Evolutionary conservation across 225 moss, liverwort and hornwort genomes (phyloP).

Genomic region (Climacium dendroides): DNA sequence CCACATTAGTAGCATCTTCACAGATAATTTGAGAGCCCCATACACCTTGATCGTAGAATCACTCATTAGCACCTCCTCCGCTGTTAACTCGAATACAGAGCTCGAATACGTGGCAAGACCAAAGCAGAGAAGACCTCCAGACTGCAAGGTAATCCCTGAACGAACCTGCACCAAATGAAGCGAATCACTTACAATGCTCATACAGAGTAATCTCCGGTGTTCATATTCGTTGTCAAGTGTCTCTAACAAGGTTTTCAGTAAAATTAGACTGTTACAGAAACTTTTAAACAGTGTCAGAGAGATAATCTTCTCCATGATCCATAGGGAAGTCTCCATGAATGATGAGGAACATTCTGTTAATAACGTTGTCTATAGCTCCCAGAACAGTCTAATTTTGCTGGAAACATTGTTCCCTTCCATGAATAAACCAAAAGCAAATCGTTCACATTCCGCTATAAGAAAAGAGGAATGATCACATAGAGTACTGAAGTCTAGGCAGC

Average conservation of each 20-base stretch:
- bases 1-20: slow-evolving; percentile 88
- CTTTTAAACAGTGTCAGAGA: not conserved
- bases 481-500: not conserved
- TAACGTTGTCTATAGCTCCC: not conserved
- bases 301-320: not conserved
- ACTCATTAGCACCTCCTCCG: slow-evolving; percentile 68
- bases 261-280: not conserved
- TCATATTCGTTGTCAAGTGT: not conserved
- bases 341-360: not conserved
- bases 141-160: slow-evolving; percentile 51
- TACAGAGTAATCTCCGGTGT: not conserved
- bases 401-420: not conserved
- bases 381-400: not conserved
- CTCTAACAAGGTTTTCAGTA: not conserved
- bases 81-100: slow-evolving; percentile 91
- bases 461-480: not conserved
- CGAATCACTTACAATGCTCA: not conserved
- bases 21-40: slow-evolving; percentile 73
- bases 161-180: slow-evolving; percentile 57
- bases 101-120: slow-evolving; percentile 60
- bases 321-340: not conserved
- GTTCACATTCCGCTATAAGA: not conserved
- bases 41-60: slow-evolving; percentile 81
- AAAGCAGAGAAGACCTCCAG: slow-evolving; percentile 69
- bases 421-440: not conserved